A percentile compares a stretch with the other conserved stretches of the same genome.
These are phyloP conservation scores for Jaminaea rosea DNA, from an alignment of 1,284 basidiomycete species.

Conservation along the genomic window DNA sequence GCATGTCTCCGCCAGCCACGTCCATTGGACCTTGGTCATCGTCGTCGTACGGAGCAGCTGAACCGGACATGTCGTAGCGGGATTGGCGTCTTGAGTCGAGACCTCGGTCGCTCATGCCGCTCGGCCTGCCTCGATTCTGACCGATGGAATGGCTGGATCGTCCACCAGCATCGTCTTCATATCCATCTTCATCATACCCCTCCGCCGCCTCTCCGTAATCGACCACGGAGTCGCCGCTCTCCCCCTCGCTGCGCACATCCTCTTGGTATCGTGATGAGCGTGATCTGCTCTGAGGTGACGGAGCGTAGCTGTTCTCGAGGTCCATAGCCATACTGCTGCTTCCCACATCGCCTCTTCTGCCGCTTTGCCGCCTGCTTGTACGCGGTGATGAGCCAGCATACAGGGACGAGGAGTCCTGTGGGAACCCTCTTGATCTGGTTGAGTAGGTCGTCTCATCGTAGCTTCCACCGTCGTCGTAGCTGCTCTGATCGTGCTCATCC, in stretches of 20 bases:
- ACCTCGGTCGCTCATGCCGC: too few species aligned
- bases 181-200: neutral
- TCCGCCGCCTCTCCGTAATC: neutral
- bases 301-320: constrained; percentile 16
- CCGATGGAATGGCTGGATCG: too few species aligned
- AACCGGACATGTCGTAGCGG: too few species aligned
- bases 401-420: neutral
- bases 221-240: constrained; percentile 4
- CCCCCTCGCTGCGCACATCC: too few species aligned
- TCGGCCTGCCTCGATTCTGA: too few species aligned
- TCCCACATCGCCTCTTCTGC: constrained; percentile 1
- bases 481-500: constrained; percentile 44
- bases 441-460: constrained; percentile 53
- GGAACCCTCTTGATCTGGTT: neutral
- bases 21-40: neutral
- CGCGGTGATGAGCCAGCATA: neutral
- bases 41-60: neutral
- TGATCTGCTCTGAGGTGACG: too few species aligned
- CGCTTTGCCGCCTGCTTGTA: neutral
- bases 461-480: constrained; percentile 50
- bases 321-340: constrained; percentile 32
- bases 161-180: constrained; percentile 10
- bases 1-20: neutral
- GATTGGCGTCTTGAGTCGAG: too few species aligned
- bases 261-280: too few species aligned